phyloP scores from a whole-genome alignment of 2,329 filamentous ascomycete genomes.

The Endocalyx cinctus region DNA sequence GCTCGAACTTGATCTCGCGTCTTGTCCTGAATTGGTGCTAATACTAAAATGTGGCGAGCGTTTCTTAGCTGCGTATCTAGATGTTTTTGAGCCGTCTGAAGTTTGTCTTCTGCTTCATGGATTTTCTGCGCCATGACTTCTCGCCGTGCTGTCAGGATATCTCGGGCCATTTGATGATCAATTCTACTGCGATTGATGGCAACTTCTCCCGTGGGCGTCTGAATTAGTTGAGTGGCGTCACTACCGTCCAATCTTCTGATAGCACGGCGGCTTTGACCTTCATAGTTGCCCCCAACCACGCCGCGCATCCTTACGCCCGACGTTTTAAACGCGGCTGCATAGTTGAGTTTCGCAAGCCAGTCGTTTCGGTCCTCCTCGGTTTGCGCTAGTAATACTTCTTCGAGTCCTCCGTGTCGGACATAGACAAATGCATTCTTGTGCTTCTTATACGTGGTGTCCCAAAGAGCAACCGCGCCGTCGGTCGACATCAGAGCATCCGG shows the following conservation, averaged over 20 bases:
- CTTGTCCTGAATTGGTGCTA: constrained; percentile 87
- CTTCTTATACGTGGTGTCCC: constrained; percentile 83
- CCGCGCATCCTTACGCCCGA: constrained; percentile 88
- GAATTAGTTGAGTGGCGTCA: constrained; percentile 54
- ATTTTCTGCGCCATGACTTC: constrained; percentile 83
- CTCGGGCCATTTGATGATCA: constrained; percentile 77
- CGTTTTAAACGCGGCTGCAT: constrained; percentile 88
- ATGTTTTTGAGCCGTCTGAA: constrained; percentile 67
- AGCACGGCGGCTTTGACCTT: constrained; percentile 70
- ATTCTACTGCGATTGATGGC: constrained; percentile 69
- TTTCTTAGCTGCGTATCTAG: constrained; percentile 82
- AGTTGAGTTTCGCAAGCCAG: constrained; percentile 94
- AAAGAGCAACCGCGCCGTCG: constrained; percentile 82
- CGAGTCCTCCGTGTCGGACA: constrained; percentile 77
- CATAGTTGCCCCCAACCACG: constrained; percentile 77
- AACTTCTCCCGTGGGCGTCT: constrained; percentile 69
- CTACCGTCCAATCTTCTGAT: constrained; percentile 67
- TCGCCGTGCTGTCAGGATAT: constrained; percentile 77
- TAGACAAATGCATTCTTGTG: constrained; percentile 96
- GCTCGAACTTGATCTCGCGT: constrained; percentile 82
- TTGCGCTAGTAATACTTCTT: constrained; percentile 88
- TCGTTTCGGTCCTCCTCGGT: constrained; percentile 91
- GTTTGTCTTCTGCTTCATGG: constrained; percentile 72
- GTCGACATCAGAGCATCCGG: constrained; percentile 92
- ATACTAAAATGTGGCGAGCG: constrained; percentile 80